These are phyloP conservation scores for Apiotrichum brassicae DNA, from an alignment of 1,284 basidiomycete species.

Conservation along the genomic window DNA sequence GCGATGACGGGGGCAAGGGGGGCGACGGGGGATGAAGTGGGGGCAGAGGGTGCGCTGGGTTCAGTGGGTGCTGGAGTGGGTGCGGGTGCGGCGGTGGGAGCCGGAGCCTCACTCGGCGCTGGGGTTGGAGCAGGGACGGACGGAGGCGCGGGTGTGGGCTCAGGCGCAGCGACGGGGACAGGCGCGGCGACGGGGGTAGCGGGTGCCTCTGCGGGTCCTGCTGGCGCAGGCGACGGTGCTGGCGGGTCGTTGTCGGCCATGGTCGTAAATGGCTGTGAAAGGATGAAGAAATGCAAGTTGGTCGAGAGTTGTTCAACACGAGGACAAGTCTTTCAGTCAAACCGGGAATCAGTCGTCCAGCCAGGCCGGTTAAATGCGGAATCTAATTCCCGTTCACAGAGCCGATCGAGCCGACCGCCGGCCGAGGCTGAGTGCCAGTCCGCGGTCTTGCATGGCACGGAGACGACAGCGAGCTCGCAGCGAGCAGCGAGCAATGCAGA, in stretches of 20 bases:
- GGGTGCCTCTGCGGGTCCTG: slow-evolving; percentile 27
- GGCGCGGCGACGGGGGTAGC: slow-evolving; percentile 8
- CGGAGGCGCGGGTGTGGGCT: neutral
- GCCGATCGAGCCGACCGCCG: no score
- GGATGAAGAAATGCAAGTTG: neutral
- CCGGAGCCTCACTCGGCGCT: neutral
- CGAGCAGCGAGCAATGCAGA: no score
- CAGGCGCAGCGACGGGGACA: slow-evolving; percentile 11
- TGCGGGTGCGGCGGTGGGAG: neutral
- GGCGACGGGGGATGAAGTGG: neutral
- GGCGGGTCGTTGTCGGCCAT: slow-evolving; percentile 35
- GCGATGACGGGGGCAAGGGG: neutral
- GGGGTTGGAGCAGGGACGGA: neutral
- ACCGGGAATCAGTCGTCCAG: no score
- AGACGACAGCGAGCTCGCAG: no score
- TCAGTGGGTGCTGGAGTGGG: neutral
- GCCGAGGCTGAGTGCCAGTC: no score
- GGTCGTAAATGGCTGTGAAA: slow-evolving; percentile 15
- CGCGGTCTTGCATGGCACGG: no score
- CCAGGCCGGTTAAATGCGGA: neutral
- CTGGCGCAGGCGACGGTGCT: slow-evolving; percentile 26
- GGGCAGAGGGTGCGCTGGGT: neutral
- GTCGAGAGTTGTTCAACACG: no score
- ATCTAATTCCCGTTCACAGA: no score
- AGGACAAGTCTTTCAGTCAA: no score